Evolutionary conservation across 73 alveolate species (phyloP).

Genomic region (Paramecium bursaria): DNA sequence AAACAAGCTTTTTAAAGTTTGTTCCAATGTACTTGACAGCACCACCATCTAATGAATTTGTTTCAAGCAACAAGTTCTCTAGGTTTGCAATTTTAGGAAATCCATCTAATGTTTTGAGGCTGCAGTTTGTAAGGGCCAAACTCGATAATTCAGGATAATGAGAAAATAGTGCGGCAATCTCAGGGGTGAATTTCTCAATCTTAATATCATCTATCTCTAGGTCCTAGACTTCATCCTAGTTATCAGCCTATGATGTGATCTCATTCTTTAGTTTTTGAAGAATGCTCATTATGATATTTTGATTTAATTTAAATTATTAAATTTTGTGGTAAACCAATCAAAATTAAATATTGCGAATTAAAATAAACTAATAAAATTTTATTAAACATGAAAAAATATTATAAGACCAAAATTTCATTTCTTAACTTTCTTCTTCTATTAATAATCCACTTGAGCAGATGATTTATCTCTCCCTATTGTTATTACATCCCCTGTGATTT

Average conservation of each 20-base stretch:
- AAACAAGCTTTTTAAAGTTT: constrained; percentile 22
- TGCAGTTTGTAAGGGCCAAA: constrained; percentile 1
- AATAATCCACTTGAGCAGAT: background rate
- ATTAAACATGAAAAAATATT: too few relatives aligned
- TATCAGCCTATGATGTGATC: background rate
- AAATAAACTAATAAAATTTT: too few relatives aligned
- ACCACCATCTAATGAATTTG: constrained; percentile 20
- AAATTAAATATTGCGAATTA: too few relatives aligned
- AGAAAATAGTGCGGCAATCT: background rate
- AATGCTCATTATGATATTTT: too few relatives aligned
- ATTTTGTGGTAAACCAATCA: too few relatives aligned
- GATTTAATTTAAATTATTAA: too few relatives aligned
- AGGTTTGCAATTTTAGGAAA: constrained; percentile 9
- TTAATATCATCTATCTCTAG: constrained; percentile 19
- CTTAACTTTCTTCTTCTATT: too few relatives aligned
- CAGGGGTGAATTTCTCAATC: background rate
- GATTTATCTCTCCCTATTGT: constrained; percentile 26
- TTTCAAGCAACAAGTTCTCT: constrained; percentile 28
- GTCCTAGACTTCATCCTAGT: constrained; percentile 19
- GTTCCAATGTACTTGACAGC: constrained; percentile 9
- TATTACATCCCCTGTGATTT: constrained; percentile 15
- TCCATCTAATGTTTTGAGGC: constrained; percentile 33
- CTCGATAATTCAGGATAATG: background rate
- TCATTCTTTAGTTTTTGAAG: too few relatives aligned
- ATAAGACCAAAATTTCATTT: too few relatives aligned